Base-by-base conservation (phyloP, 2,329 filamentous ascomycete species). In the Cladorrhinum sp. region DNA sequence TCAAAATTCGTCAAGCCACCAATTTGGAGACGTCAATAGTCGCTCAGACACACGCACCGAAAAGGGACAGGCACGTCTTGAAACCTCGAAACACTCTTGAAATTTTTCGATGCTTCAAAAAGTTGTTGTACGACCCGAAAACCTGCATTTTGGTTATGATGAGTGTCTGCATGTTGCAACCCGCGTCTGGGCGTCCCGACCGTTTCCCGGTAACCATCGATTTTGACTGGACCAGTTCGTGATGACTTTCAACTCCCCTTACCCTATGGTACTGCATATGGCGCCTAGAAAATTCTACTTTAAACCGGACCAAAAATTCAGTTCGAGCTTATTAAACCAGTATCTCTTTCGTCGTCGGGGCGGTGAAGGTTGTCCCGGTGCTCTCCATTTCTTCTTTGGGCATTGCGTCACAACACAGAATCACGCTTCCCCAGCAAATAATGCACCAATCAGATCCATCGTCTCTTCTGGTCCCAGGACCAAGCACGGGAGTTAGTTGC, bases 381-480 rank as follows among this genome's bases (percentile, higher is more conserved):
- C 27, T 18, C 27, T 18, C 10, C 50, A 13, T 51, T 20, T 1
- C 23, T 27, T 22, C 18, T 27, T 51, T 18, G 36, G n/a, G 27
- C 32, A 36, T 53, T 55, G 52, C 52, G 52, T 55, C 52, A 55
- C 36, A 2, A 32, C 51, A 25, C 8, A 54, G 29, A 27, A 36
- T 23, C n/a, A 23, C 25, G 20, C 32, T 24, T n/a, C 29, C 7
- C 51, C 23, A 2, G 18, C 20, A 49, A 22, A 49, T 49, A 18
- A 49, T 49, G 18, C 18, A 45, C 52, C 52, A 55, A 55, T 55
- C 52, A 55, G 12, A 55, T 38, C 29, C 2, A 32, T 32, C n/a
- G n/a, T 53, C 50, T 53, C 27, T 50, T 50, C 12, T 13, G 24
- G 22, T 22, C 13, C 36, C 16, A 8, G 27, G 16, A 10, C 9